Evolutionary conservation across 169 alveolate species (phyloP).

Genomic region (Plasmodium blacklocki): DNA sequence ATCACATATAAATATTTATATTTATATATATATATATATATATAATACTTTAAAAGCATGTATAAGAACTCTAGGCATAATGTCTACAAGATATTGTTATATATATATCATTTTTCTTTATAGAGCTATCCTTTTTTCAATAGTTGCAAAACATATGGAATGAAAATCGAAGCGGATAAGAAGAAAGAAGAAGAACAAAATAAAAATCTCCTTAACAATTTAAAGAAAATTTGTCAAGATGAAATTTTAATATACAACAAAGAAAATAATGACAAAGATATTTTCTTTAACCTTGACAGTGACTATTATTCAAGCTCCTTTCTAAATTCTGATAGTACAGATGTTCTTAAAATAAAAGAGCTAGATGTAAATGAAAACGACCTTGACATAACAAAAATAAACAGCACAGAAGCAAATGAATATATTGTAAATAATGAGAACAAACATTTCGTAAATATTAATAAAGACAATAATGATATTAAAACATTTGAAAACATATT

Average conservation of each 20-base stretch:
- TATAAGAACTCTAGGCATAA: too few species aligned
- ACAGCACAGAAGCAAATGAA: background rate
- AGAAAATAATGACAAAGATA: slow-evolving; percentile 31
- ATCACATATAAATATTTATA: too few species aligned
- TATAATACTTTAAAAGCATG: background rate
- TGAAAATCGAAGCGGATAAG: slow-evolving; percentile 76
- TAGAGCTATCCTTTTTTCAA: slow-evolving; percentile 51
- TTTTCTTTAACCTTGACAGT: slow-evolving; percentile 62
- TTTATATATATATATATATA: too few species aligned
- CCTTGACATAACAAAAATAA: background rate
- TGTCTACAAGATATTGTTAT: too few species aligned
- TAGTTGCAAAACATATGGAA: slow-evolving; percentile 72
- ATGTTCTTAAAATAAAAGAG: background rate
- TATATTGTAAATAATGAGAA: background rate
- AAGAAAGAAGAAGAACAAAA: slow-evolving; percentile 45
- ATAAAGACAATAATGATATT: background rate
- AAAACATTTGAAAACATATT: too few species aligned
- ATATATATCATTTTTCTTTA: background rate
- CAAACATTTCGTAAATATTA: background rate
- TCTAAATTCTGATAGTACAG: slow-evolving; percentile 45
- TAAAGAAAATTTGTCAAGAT: slow-evolving; percentile 20
- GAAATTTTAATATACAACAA: slow-evolving; percentile 32
- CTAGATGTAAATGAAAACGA: background rate
- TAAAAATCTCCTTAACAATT: slow-evolving; percentile 15
- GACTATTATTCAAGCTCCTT: slow-evolving; percentile 67